Conservation (phyloP, 208 protist species). For the Acanthamoeba triangularis region DNA sequence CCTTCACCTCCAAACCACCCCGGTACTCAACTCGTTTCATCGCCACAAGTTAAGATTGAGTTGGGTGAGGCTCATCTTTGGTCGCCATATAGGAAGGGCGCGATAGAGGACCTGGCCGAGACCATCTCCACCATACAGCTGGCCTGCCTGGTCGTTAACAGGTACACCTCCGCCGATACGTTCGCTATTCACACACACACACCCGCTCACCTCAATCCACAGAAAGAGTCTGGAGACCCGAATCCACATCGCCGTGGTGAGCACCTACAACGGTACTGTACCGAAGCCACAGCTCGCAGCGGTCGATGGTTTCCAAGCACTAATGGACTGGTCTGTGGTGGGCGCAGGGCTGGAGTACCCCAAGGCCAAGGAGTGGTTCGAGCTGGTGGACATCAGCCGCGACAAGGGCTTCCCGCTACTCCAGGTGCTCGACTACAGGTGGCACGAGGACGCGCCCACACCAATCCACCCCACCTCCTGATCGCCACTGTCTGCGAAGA, state of each 20-base stretch:
- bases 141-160: background rate
- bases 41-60: background rate
- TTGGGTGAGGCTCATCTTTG: background rate
- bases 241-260: background rate
- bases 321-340: too few relatives aligned
- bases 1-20: slow-evolving; percentile 22
- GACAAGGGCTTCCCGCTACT: slow-evolving; percentile 53
- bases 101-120: background rate
- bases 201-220: background rate
- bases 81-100: background rate
- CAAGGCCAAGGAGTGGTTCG: slow-evolving; percentile 60
- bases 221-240: background rate
- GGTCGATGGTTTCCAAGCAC: too few relatives aligned
- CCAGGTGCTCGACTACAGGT: slow-evolving; percentile 26
- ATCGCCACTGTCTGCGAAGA: too few relatives aligned
- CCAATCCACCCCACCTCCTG: background rate
- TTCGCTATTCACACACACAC: background rate
- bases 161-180: background rate
- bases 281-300: too few relatives aligned
- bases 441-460: slow-evolving; percentile 3
- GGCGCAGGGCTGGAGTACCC: background rate
- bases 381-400: slow-evolving; percentile 10
- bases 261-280: slow-evolving; percentile 23
- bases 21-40: background rate
- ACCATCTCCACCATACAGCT: background rate